phyloP scores from a whole-genome alignment of 169 alveolate species.

The Toxoplasma gondii region DNA sequence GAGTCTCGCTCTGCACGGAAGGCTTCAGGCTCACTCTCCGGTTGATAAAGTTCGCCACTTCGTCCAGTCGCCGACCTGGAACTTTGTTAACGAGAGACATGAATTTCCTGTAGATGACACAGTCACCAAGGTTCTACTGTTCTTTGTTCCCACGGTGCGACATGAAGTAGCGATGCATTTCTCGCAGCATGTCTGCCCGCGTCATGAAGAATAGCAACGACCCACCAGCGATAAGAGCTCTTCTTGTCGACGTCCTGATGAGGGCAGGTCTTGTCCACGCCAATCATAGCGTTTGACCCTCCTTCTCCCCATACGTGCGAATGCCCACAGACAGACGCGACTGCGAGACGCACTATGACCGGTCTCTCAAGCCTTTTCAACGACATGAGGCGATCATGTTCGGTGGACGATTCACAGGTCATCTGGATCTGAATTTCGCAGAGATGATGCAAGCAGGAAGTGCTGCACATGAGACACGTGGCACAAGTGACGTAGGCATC shows the following conservation, averaged over 20 bases:
- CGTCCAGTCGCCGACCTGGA: slow-evolving; percentile 28
- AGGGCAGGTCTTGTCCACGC: neutral
- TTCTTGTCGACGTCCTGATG: neutral
- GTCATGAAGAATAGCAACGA: neutral
- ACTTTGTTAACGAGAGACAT: slow-evolving; percentile 44
- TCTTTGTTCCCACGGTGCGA: neutral
- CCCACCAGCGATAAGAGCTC: slow-evolving; percentile 29
- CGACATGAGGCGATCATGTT: slow-evolving; percentile 32
- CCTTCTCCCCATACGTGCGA: slow-evolving; percentile 27
- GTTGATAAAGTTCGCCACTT: neutral
- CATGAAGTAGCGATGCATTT: neutral
- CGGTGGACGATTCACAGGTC: slow-evolving; percentile 33
- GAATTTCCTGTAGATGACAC: slow-evolving; percentile 20
- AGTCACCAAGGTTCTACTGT: neutral
- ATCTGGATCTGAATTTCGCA: neutral
- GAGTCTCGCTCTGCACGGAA: no score
- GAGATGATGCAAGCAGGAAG: neutral
- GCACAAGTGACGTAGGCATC: neutral
- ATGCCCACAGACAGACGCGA: slow-evolving; percentile 42
- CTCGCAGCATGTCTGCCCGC: neutral
- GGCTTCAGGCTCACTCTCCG: neutral
- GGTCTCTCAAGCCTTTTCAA: slow-evolving; percentile 28
- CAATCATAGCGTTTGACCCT: neutral
- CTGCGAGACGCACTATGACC: slow-evolving; percentile 32
- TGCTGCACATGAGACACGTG: neutral